These are phyloP conservation scores for Tympanopsis confertula DNA, from an alignment of 2,329 filamentous ascomycete species.

Conservation along the genomic window DNA sequence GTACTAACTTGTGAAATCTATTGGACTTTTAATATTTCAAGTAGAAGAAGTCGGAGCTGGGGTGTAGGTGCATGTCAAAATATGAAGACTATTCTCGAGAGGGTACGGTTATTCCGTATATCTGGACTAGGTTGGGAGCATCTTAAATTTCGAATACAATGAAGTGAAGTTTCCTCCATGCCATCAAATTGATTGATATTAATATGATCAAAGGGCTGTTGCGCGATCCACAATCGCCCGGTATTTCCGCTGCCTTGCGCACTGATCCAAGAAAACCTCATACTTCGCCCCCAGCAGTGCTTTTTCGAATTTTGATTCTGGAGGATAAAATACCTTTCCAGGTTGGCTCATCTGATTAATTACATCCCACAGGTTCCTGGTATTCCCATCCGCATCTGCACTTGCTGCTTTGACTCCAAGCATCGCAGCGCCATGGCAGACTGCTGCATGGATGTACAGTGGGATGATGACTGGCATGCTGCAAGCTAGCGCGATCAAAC, in stretches of 20 bases:
- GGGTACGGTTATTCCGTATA: no score
- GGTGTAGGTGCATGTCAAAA: no score
- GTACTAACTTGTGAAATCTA: no score
- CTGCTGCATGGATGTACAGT: constrained; percentile 84
- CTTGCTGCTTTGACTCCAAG: constrained; percentile 90
- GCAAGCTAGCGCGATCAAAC: constrained; percentile 80
- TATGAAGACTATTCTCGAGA: no score
- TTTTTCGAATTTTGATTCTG: constrained; percentile 61
- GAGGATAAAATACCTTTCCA: constrained; percentile 70
- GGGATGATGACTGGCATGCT: constrained; percentile 88
- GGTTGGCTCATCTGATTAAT: constrained; percentile 98
- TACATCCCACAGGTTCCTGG: constrained; percentile 77
- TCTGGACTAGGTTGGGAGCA: no score
- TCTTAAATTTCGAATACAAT: no score
- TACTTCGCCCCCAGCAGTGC: constrained; percentile 80
- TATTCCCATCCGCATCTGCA: constrained; percentile 32
- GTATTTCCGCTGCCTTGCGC: constrained; percentile 72
- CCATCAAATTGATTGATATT: no score
- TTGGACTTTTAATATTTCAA: no score
- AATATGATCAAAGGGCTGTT: no score
- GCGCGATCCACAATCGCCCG: constrained; percentile 64
- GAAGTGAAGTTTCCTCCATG: no score
- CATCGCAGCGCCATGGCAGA: constrained; percentile 97
- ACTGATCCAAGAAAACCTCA: constrained; percentile 88
- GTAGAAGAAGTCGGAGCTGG: no score